phyloP scores from a whole-genome alignment of 345 rosid species.

The Lagerstroemia speciosa region DNA sequence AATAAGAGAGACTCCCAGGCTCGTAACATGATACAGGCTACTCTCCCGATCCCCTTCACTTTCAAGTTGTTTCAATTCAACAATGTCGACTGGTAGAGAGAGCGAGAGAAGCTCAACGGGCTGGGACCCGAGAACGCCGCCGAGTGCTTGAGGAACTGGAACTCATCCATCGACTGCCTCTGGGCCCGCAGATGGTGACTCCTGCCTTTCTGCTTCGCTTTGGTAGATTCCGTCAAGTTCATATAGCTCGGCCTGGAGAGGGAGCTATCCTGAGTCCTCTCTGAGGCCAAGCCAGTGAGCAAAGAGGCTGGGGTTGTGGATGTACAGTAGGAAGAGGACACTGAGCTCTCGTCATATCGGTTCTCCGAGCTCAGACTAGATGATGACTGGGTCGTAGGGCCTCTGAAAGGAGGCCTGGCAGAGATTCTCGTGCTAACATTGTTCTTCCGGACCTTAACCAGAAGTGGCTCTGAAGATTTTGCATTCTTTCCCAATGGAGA shows the following conservation, averaged over 20 bases:
- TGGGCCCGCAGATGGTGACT: slow-evolving; percentile 26
- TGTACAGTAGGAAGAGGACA: slow-evolving; percentile 71
- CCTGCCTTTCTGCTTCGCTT: slow-evolving; percentile 53
- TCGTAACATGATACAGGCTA: slow-evolving; percentile 13
- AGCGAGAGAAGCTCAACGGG: slow-evolving; percentile 38
- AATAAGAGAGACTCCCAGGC: slow-evolving; percentile 4
- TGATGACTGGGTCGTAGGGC: slow-evolving; percentile 40
- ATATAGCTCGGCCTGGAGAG: slow-evolving; percentile 64
- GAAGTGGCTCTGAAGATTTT: slow-evolving; percentile 41
- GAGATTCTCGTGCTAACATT: slow-evolving; percentile 71
- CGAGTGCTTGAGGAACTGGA: slow-evolving; percentile 57
- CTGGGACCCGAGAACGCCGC: slow-evolving; percentile 38
- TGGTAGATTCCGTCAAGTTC: slow-evolving; percentile 79
- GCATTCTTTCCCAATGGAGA: slow-evolving; percentile 18
- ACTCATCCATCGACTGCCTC: slow-evolving; percentile 91
- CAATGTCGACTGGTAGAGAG: slow-evolving; percentile 31
- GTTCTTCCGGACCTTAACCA: slow-evolving; percentile 55
- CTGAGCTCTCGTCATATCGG: slow-evolving; percentile 60
- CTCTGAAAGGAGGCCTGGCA: slow-evolving; percentile 46
- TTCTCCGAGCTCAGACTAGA: slow-evolving; percentile 73
- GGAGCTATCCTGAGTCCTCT: slow-evolving; percentile 40
- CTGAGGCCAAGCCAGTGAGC: slow-evolving; percentile 43
- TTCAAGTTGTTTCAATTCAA: slow-evolving; percentile 13
- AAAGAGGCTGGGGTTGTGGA: slow-evolving; percentile 58
- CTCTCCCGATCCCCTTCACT: slow-evolving; percentile 15